Conservation (phyloP, 371 early-diverging fungal species). For the Circinella minor region DNA sequence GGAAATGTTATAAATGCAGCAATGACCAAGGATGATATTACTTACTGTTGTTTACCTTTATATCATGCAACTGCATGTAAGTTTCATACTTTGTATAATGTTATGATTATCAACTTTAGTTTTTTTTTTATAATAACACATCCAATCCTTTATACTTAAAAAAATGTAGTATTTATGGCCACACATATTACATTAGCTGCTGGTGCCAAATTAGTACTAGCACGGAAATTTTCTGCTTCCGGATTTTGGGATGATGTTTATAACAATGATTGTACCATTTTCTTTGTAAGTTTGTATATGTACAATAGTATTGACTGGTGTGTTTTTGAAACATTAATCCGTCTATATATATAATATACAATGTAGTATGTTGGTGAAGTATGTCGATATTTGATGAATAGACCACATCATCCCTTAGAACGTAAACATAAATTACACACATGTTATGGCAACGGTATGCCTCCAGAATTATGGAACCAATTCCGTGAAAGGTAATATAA, state of each 20-base stretch:
- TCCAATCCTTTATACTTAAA: no score
- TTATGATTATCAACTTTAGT: no score
- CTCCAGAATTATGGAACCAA: slow-evolving; percentile 67
- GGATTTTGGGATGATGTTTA: slow-evolving; percentile 56
- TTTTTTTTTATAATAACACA: no score
- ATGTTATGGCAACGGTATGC: slow-evolving; percentile 74
- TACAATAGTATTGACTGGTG: no score
- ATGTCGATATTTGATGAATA: slow-evolving; percentile 64
- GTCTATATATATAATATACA: no score
- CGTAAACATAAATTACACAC: slow-evolving; percentile 49
- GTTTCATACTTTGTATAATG: not conserved
- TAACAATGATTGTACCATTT: slow-evolving; percentile 39
- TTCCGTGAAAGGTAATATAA: slow-evolving; percentile 49
- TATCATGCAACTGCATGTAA: slow-evolving; percentile 55
- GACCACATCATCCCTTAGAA: slow-evolving; percentile 53
- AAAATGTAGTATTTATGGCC: slow-evolving; percentile 34
- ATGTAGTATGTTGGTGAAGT: slow-evolving; percentile 71
- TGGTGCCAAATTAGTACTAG: slow-evolving; percentile 47
- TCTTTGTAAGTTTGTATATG: slow-evolving; percentile 27
- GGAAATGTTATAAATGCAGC: no score
- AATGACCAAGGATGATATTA: slow-evolving; percentile 16
- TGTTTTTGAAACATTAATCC: no score
- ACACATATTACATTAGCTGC: slow-evolving; percentile 23
- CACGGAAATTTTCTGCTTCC: slow-evolving; percentile 52
- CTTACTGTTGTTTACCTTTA: slow-evolving; percentile 36